phyloP scores from a whole-genome alignment of 2,329 filamentous ascomycete species.

The Orbilia javanica region DNA sequence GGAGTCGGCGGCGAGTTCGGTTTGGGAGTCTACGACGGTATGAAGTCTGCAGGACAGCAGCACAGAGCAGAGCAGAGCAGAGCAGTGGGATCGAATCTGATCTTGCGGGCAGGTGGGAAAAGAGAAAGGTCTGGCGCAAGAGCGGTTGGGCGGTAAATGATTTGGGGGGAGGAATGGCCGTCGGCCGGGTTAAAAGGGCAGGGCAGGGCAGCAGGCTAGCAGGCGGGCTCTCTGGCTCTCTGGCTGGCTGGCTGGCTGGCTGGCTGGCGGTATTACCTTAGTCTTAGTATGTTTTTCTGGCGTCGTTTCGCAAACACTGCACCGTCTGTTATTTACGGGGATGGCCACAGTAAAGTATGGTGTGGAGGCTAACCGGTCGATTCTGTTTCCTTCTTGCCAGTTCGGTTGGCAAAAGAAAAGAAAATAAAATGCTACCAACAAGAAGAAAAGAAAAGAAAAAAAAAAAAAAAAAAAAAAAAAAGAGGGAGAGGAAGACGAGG shows the following conservation, averaged over 20 bases:
- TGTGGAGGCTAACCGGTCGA: slow-evolving; percentile 43
- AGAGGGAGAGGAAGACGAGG: too few species aligned
- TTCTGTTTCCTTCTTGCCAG: slow-evolving; percentile 2
- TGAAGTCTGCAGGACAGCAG: not conserved
- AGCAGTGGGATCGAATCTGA: too few species aligned
- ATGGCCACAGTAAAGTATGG: not conserved
- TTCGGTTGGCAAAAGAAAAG: slow-evolving; percentile 9
- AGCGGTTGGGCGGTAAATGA: slow-evolving; percentile 58
- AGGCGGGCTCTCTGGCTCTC: too few species aligned
- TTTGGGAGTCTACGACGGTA: slow-evolving; percentile 1
- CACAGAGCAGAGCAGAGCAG: not conserved
- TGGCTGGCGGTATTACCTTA: too few species aligned
- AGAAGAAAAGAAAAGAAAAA: too few species aligned
- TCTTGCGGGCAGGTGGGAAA: slow-evolving; percentile 46
- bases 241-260: too few species aligned
- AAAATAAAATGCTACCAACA: too few species aligned
- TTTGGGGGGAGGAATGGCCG: slow-evolving; percentile 50
- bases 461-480: too few species aligned
- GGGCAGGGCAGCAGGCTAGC: slow-evolving; percentile 26
- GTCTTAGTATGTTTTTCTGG: too few species aligned
- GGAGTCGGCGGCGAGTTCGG: not conserved
- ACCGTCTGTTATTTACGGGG: not conserved
- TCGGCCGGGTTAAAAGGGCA: slow-evolving; percentile 58
- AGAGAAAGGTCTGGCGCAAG: slow-evolving; percentile 39
- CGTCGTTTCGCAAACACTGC: slow-evolving; percentile 36